Base-by-base conservation (phyloP, 768 basidiomycete species). In the Kwoniella sp. region DNA sequence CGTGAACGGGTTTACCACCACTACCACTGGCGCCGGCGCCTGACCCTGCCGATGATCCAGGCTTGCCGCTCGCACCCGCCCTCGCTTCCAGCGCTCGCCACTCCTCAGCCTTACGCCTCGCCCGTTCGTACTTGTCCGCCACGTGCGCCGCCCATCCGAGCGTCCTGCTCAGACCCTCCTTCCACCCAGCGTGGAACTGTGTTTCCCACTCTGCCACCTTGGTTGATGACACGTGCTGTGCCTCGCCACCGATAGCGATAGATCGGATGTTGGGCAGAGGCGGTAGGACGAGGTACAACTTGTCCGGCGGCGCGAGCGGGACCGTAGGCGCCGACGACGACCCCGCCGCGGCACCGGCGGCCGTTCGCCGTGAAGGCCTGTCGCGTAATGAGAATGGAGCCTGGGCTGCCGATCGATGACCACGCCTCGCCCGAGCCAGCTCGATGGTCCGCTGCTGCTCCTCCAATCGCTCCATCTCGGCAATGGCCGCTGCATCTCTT, bases 231-330 rank as follows among this genome's bases (percentile, higher is more conserved):
- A 74, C 33, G 3, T 45, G 37, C 8, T 54, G 49, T 7, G 67
- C 65, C 47, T 74, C 73, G 0, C 73, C 75, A 32, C 75, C 75
- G 28, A 76, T 60, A 3, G 57, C 69, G 14, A 75, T 34, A 2
- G 70, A 63, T 37, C 62, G 56, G 11, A 76, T 53, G 1, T 50
- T 53, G 0, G 75, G 73, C 14, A 71, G 40, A 9, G 73, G 61
- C 5, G 75, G 75, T 5, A 76, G 53, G 23, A 76, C 68, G 46
- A 73, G 55, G 42, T 67, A 59, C 23, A 71, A 28, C n/a, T 48
- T 57, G 29, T 71, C 62, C 1, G 52, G 48, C 3, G 69, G 66
- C 1, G 70, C 62, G 2, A 71, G 33, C 20, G 56, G 52, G 19
- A 70, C 40, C 6, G 50, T 42, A 3, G 57, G 46, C 20, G 57